phyloP scores from a whole-genome alignment of 768 basidiomycete species.

The Pilatotrama ljubarskyi region DNA sequence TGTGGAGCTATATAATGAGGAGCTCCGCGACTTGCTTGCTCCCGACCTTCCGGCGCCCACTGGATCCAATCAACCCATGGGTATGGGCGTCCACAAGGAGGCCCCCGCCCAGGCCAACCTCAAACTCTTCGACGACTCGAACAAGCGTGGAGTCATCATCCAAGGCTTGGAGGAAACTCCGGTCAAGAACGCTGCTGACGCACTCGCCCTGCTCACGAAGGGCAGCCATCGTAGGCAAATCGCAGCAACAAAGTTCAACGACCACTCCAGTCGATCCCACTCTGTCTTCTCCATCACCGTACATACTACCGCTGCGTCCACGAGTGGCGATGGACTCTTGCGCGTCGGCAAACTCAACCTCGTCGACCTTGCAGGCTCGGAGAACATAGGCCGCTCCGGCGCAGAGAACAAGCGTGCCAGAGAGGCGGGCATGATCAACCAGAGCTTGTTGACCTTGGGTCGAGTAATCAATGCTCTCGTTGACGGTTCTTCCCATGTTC shows the following conservation, averaged over 20 bases:
- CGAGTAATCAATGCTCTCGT: slow-evolving; percentile 96
- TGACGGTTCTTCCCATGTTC: slow-evolving; percentile 87
- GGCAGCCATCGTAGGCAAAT: slow-evolving; percentile 91
- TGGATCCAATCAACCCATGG: slow-evolving; percentile 77
- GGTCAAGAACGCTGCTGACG: slow-evolving; percentile 82
- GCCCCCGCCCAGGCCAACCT: slow-evolving; percentile 50
- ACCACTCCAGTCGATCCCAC: slow-evolving; percentile 95
- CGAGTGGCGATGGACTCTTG: slow-evolving; percentile 82
- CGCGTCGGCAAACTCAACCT: slow-evolving; percentile 95
- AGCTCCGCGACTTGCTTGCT: slow-evolving; percentile 89
- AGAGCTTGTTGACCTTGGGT: slow-evolving; percentile 94
- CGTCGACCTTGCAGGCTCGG: slow-evolving; percentile 95
- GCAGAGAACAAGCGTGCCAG: slow-evolving; percentile 93
- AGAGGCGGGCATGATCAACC: slow-evolving; percentile 99
- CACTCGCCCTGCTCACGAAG: slow-evolving; percentile 79
- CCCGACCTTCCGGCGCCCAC: slow-evolving; percentile 71
- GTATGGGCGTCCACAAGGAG: slow-evolving; percentile 56
- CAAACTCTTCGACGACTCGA: slow-evolving; percentile 92
- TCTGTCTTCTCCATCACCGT: slow-evolving; percentile 97
- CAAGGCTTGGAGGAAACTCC: slow-evolving; percentile 91
- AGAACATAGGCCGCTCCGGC: slow-evolving; percentile 94
- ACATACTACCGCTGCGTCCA: slow-evolving; percentile 81
- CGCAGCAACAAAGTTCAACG: slow-evolving; percentile 96
- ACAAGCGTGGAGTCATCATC: slow-evolving; percentile 87
- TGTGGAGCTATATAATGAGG: slow-evolving; percentile 97